Evolutionary conservation across 345 rosid species (phyloP).

Genomic region (Carallia pectinifolia): DNA sequence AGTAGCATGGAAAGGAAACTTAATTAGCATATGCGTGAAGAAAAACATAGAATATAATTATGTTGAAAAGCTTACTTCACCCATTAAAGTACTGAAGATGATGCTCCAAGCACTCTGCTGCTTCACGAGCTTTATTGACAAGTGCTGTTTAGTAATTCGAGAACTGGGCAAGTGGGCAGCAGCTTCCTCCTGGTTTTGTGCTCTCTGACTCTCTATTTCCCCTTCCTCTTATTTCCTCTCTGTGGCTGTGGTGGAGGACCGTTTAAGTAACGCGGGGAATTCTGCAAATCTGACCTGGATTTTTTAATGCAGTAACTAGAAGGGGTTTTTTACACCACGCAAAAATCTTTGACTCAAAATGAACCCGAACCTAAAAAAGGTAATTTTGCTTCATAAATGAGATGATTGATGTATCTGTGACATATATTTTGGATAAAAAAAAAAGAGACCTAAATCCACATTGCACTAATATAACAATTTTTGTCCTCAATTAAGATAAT

Average conservation of each 20-base stretch:
- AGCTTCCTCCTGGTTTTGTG: neutral
- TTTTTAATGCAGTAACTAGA: constrained; percentile 9
- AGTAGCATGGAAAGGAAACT: neutral
- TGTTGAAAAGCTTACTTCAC: constrained; percentile 38
- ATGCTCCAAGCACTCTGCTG: neutral
- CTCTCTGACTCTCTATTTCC: neutral
- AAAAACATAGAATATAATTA: neutral
- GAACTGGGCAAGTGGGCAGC: too few species aligned
- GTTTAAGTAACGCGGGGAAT: constrained; percentile 18
- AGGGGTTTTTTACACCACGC: too few species aligned
- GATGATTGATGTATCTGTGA: too few species aligned
- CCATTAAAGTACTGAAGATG: constrained; percentile 38
- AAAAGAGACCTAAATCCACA: too few species aligned
- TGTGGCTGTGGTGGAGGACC: constrained; percentile 9
- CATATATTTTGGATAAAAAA: too few species aligned
- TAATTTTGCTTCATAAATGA: too few species aligned
- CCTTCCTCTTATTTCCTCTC: constrained; percentile 10
- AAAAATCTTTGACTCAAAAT: too few species aligned
- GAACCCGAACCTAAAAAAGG: too few species aligned
- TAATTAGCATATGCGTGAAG: neutral
- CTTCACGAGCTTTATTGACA: neutral
- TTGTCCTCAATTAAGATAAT: too few species aligned
- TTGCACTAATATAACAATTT: too few species aligned
- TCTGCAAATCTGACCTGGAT: constrained; percentile 38
- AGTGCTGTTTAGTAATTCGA: neutral